These are phyloP conservation scores for Streptanthus diversifolius DNA, from an alignment of 345 rosid genomes.

Conservation along the genomic window DNA sequence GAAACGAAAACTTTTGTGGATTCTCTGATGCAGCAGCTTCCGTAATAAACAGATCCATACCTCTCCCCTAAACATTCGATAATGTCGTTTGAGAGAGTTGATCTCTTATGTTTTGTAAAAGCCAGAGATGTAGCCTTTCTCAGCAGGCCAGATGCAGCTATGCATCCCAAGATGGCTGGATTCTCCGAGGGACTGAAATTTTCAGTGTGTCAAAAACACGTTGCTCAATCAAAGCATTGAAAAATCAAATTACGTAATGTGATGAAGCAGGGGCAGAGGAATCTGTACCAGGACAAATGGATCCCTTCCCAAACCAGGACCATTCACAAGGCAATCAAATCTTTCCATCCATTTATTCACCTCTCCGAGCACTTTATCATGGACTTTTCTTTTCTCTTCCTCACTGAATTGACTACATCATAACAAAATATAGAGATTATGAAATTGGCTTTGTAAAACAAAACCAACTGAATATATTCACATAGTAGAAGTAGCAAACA, in stretches of 20 bases:
- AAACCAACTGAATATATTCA: neutral
- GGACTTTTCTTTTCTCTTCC: slow-evolving; percentile 43
- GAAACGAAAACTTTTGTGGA: neutral
- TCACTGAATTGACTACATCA: slow-evolving; percentile 42
- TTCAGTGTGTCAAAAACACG: neutral
- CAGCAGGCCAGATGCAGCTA: slow-evolving; percentile 78
- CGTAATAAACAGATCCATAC: slow-evolving; percentile 34
- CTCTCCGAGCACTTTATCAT: slow-evolving; percentile 65
- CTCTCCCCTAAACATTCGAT: slow-evolving; percentile 73
- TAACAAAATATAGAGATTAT: neutral
- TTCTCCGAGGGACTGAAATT: slow-evolving; percentile 31
- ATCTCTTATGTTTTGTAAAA: slow-evolving; percentile 57
- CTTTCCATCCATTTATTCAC: slow-evolving; percentile 88
- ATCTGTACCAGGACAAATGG: slow-evolving; percentile 69
- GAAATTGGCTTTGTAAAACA: neutral
- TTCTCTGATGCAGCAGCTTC: neutral
- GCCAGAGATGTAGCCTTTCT: slow-evolving; percentile 88
- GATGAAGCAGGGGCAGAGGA: slow-evolving; percentile 7
- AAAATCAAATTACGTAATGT: neutral
- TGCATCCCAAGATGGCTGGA: slow-evolving; percentile 83
- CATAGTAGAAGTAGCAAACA: slow-evolving; percentile 1
- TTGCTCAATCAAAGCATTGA: neutral
- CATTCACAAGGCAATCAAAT: slow-evolving; percentile 92
- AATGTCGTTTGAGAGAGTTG: slow-evolving; percentile 83
- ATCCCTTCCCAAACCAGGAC: slow-evolving; percentile 99